Conservation (phyloP, 768 basidiomycete genomes). For the Mrakia gelida region DNA sequence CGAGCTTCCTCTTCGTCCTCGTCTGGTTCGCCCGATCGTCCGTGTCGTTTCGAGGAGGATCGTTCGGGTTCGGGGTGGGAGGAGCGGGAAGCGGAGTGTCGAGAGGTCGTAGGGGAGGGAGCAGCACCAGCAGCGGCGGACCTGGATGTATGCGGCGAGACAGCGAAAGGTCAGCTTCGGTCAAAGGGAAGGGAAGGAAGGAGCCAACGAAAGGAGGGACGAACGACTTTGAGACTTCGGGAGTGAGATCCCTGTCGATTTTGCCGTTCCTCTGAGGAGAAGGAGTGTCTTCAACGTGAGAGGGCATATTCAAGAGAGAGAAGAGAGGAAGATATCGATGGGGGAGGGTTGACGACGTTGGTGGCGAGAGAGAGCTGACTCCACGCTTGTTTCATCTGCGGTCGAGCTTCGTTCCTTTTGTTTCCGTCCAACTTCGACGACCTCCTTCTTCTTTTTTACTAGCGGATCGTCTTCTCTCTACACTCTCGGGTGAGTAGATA, state of each 20-base stretch:
- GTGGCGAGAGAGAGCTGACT: background rate
- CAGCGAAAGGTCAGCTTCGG: background rate
- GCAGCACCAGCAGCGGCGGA: background rate
- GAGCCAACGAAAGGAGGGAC: background rate
- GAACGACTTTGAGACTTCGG: background rate
- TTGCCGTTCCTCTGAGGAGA: conserved; percentile 7
- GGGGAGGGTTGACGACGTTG: background rate
- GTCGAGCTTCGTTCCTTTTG: background rate
- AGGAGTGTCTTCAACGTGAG: conserved; percentile 5
- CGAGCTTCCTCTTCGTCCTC: conserved; percentile 31
- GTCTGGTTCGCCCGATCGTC: conserved; percentile 13
- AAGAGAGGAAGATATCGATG: background rate
- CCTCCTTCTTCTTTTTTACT: background rate
- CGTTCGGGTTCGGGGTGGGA: background rate
- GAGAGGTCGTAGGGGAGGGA: background rate
- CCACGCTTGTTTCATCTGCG: too few relatives aligned
- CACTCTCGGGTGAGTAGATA: too few relatives aligned
- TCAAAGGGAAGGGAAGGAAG: background rate
- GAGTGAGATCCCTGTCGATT: conserved; percentile 16
- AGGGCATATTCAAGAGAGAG: background rate
- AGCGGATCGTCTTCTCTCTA: too few relatives aligned
- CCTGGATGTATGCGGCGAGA: background rate
- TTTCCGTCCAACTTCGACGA: background rate
- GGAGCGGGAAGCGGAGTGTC: conserved; percentile 6
- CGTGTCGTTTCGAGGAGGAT: conserved; percentile 1